A percentile compares a stretch with the other conserved stretches of the same genome.
Conservation (phyloP, 2,329 filamentous ascomycete genomes). For the Myriosclerotinia duriaeana region DNA sequence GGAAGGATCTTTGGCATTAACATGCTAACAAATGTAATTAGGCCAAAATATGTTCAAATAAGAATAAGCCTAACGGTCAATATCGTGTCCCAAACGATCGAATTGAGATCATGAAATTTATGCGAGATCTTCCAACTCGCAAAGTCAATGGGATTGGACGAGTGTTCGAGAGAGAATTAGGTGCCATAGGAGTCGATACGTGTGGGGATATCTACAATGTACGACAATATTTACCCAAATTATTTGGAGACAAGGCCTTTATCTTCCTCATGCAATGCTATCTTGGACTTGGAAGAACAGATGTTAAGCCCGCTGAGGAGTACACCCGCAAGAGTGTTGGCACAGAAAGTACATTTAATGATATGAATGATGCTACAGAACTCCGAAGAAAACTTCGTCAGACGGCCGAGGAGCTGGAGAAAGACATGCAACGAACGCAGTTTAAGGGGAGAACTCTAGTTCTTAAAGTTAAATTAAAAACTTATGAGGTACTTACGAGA, state of each 20-base stretch:
- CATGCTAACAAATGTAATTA: background rate
- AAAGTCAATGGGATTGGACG: constrained; percentile 96
- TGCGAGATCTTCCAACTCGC: constrained; percentile 76
- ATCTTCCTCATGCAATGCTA: constrained; percentile 83
- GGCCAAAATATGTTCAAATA: constrained; percentile 92
- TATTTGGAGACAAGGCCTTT: constrained; percentile 91
- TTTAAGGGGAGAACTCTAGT: constrained; percentile 90
- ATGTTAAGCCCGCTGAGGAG: constrained; percentile 81
- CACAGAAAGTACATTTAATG: constrained; percentile 87
- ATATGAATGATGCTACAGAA: constrained; percentile 67
- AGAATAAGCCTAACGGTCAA: constrained; percentile 96
- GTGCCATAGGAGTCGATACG: constrained; percentile 81
- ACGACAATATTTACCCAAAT: constrained; percentile 67
- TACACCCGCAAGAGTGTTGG: constrained; percentile 92
- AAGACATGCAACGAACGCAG: constrained; percentile 74
- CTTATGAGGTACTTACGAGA: constrained; percentile 85
- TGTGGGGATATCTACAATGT: constrained; percentile 84
- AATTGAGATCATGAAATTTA: constrained; percentile 76
- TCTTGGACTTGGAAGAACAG: constrained; percentile 81
- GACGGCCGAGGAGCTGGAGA: constrained; percentile 82
- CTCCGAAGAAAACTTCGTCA: constrained; percentile 75
- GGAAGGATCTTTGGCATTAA: background rate
- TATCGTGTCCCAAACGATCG: constrained; percentile 73
- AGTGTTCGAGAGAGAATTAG: constrained; percentile 87
- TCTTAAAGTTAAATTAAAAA: constrained; percentile 90